Evolutionary conservation across 176 grass and related monocot species (phyloP).

Genomic region (Oryza brachyantha): DNA sequence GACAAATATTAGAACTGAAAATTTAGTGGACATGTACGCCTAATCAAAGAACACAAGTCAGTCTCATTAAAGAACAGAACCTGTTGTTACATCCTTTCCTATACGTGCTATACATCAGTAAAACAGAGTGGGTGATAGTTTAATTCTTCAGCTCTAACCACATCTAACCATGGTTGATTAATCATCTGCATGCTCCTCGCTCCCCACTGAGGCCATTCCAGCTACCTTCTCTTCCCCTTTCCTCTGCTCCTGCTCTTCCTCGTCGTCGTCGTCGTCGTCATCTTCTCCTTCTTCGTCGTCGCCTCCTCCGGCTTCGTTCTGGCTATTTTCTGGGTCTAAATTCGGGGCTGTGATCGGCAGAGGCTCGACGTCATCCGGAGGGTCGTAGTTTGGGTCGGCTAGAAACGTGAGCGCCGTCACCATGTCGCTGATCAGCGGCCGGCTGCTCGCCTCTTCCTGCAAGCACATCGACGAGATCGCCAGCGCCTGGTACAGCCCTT

Average conservation of each 20-base stretch:
- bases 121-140: neutral
- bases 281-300: neutral
- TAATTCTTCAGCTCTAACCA: neutral
- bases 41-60: slow-evolving; percentile 22
- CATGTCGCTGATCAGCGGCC: slow-evolving; percentile 78
- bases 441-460: slow-evolving; percentile 69
- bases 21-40: neutral
- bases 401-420: slow-evolving; percentile 71
- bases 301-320: slow-evolving; percentile 20
- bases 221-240: slow-evolving; percentile 19
- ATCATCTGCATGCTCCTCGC: neutral
- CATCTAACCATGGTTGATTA: slow-evolving; percentile 14
- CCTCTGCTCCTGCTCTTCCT: neutral
- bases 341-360: slow-evolving; percentile 36
- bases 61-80: slow-evolving; percentile 7
- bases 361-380: slow-evolving; percentile 49
- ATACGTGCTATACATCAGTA: slow-evolving; percentile 19
- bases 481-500: slow-evolving; percentile 79
- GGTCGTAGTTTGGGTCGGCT: slow-evolving; percentile 60
- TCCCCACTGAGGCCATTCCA: slow-evolving; percentile 4
- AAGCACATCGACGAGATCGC: slow-evolving; percentile 92
- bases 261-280: neutral
- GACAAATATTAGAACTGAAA: neutral
- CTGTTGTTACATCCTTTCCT: slow-evolving; percentile 37
- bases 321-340: slow-evolving; percentile 16